Conservation (phyloP, 306 rosid species). For the Styphnolobium japonicum region DNA sequence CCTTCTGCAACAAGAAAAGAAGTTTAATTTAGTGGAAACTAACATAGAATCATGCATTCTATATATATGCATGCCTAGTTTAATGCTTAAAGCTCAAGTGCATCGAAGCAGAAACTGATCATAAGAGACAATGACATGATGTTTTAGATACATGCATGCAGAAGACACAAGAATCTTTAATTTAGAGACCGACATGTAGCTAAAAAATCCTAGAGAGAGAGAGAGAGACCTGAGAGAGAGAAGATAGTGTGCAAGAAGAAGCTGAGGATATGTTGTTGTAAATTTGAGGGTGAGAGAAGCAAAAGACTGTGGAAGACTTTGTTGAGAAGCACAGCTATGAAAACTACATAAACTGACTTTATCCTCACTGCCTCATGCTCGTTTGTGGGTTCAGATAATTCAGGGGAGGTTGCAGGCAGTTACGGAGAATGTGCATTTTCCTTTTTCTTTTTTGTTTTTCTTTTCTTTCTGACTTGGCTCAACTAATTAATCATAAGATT, state of each 20-base stretch:
- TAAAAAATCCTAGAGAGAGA: not conserved
- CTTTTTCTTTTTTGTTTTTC: no score
- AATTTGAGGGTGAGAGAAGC: not conserved
- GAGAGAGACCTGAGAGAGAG: slow-evolving; percentile 6
- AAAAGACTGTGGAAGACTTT: not conserved
- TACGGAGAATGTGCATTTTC: not conserved
- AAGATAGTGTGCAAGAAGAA: not conserved
- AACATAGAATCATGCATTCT: not conserved
- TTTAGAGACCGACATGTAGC: not conserved
- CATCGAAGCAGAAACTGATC: not conserved
- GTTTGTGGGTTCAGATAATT: slow-evolving; percentile 28
- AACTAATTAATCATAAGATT: no score
- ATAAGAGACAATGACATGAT: not conserved
- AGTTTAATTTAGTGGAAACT: not conserved
- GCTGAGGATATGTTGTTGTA: not conserved
- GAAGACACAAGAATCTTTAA: not conserved
- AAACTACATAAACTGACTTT: slow-evolving; percentile 17
- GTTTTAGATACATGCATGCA: not conserved
- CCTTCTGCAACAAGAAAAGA: not conserved
- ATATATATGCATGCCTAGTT: not conserved
- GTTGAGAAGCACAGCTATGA: not conserved
- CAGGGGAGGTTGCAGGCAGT: slow-evolving; percentile 23
- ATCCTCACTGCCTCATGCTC: not conserved
- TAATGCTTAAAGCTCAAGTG: not conserved
- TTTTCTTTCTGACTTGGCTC: not conserved